These are phyloP conservation scores for Camelina neglecta DNA, from an alignment of 345 rosid genomes.

Conservation along the genomic window DNA sequence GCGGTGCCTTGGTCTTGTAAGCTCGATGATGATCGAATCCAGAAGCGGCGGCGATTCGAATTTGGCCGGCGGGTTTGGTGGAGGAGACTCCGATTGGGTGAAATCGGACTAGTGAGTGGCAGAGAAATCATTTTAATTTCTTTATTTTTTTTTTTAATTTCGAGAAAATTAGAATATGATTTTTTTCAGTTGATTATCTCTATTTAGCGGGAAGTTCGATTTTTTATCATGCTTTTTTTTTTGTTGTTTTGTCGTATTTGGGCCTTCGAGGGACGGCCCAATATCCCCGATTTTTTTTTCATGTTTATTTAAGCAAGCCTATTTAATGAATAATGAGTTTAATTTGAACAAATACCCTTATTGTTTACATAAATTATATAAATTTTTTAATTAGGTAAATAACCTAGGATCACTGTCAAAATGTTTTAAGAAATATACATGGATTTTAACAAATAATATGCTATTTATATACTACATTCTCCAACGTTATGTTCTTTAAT, in stretches of 20 bases:
- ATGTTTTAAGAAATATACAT: too few species aligned
- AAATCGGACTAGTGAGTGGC: conserved; percentile 40
- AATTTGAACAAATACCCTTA: too few species aligned
- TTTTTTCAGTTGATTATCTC: background rate
- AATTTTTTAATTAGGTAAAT: too few species aligned
- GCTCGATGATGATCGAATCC: conserved; percentile 51
- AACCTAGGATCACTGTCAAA: too few species aligned
- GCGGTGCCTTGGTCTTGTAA: conserved; percentile 40
- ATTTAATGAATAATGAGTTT: too few species aligned
- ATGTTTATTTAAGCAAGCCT: too few species aligned
- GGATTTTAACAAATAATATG: background rate
- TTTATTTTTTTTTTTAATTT: conserved; percentile 23
- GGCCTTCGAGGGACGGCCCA: background rate
- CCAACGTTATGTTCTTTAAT: background rate
- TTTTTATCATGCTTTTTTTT: too few species aligned
- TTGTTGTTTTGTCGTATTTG: background rate
- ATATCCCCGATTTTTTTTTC: background rate
- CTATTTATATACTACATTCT: too few species aligned
- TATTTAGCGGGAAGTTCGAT: conserved; percentile 28
- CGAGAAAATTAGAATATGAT: background rate
- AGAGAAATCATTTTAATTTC: conserved; percentile 50
- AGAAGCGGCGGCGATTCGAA: conserved; percentile 23
- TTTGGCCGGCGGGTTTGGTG: conserved; percentile 24
- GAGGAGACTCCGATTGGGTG: conserved; percentile 41
- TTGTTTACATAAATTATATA: too few species aligned